Conservation (phyloP, 139 green algal species). For the Chlamydomonas eustigma region DNA sequence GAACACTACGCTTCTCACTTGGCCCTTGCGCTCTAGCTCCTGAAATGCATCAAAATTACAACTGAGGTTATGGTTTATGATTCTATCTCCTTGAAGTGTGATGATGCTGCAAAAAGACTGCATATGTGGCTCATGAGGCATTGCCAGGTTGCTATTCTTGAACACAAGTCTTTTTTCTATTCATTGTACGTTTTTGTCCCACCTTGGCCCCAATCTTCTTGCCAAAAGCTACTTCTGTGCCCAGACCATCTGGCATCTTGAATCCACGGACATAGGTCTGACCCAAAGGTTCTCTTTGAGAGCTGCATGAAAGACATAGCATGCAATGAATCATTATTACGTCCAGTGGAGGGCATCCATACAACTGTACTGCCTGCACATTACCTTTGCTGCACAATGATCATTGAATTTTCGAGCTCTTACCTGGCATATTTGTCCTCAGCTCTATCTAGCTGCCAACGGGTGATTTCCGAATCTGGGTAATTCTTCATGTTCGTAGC, state of each 20-base stretch:
- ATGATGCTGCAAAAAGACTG: too few relatives aligned
- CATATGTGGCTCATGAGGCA: too few relatives aligned
- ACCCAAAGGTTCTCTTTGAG: slow-evolving; percentile 59
- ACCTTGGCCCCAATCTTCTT: slow-evolving; percentile 47
- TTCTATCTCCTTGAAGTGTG: too few relatives aligned
- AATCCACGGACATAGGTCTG: slow-evolving; percentile 48
- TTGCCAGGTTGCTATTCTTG: too few relatives aligned
- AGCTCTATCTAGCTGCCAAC: slow-evolving; percentile 54
- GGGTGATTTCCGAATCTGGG: slow-evolving; percentile 48
- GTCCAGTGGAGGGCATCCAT: too few relatives aligned
- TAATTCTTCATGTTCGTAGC: slow-evolving; percentile 43
- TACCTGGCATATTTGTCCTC: slow-evolving; percentile 65
- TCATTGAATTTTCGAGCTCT: too few relatives aligned
- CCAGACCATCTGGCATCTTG: slow-evolving; percentile 51
- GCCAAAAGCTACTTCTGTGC: slow-evolving; percentile 49
- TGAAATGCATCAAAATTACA: slow-evolving; percentile 12
- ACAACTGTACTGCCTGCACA: too few relatives aligned
- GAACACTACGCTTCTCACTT: slow-evolving; percentile 44
- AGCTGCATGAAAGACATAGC: slow-evolving; percentile 29
- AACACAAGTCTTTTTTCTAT: too few relatives aligned
- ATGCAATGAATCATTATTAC: too few relatives aligned
- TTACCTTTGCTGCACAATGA: too few relatives aligned
- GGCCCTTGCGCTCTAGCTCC: slow-evolving; percentile 35
- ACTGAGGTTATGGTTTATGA: too few relatives aligned
- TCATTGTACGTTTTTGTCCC: too few relatives aligned